Percentiles rank a stretch among this genome's conserved stretches.
These are phyloP conservation scores for Endotrypanum monterogeii DNA, from an alignment of 208 protist genomes.

Conservation along the genomic window DNA sequence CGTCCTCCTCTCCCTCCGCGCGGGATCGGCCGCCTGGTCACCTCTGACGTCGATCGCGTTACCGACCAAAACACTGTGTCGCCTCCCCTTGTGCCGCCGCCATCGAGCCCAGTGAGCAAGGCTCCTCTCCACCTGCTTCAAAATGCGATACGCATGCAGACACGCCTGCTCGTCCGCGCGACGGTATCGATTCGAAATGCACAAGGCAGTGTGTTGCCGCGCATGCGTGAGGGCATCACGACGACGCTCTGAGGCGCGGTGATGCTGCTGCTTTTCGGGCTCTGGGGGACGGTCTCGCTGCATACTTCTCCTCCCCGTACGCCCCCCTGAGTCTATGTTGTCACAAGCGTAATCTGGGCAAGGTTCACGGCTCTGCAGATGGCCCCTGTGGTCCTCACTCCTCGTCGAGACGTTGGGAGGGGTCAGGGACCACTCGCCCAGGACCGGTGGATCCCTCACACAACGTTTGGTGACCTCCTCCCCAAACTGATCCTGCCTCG, in stretches of 20 bases:
- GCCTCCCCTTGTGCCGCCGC: not conserved
- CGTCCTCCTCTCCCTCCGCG: not conserved
- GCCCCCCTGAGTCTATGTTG: not conserved
- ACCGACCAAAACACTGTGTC: too few relatives aligned
- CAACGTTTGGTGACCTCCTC: not conserved
- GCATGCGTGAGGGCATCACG: conserved; percentile 9
- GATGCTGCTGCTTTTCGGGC: not conserved
- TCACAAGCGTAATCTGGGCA: too few relatives aligned
- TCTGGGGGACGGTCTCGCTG: not conserved
- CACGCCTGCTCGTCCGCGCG: conserved; percentile 6
- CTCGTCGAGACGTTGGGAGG: not conserved
- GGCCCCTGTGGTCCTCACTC: not conserved
- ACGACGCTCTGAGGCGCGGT: not conserved
- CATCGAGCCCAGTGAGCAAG: conserved; percentile 7
- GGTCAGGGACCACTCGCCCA: conserved; percentile 6
- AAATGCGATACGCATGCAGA: conserved; percentile 17
- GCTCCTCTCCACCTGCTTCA: conserved; percentile 11
- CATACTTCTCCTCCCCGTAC: not conserved
- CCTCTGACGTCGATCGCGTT: not conserved
- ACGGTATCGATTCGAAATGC: not conserved
- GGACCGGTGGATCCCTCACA: not conserved
- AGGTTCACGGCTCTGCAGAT: not conserved
- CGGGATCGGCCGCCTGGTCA: not conserved
- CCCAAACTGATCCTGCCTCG: not conserved
- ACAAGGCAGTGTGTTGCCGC: not conserved